Evolutionary conservation across 1,284 basidiomycete species (phyloP).

Genomic region (Austropuccinia psidii): DNA sequence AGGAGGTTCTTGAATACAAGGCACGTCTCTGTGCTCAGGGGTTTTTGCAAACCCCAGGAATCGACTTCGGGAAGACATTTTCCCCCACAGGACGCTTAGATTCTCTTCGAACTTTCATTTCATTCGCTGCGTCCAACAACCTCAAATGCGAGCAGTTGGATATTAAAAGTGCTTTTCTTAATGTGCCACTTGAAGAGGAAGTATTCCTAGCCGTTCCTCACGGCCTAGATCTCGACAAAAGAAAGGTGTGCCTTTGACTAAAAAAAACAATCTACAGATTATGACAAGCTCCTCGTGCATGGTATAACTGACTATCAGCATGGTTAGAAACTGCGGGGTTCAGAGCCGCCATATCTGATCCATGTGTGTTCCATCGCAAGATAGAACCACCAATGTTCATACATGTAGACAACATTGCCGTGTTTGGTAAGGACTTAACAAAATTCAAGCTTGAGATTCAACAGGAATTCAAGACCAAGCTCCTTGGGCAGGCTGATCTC

Average conservation of each 20-base stretch:
- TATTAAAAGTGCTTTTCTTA: neutral
- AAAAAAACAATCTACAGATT: neutral
- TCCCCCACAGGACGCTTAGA: neutral
- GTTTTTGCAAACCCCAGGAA: neutral
- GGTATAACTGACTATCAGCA: neutral
- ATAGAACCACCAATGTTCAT: neutral
- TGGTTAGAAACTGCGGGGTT: neutral
- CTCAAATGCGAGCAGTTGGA: neutral
- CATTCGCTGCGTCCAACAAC: neutral
- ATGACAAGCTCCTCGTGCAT: neutral
- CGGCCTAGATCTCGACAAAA: neutral
- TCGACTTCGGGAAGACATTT: neutral
- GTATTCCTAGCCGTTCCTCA: neutral
- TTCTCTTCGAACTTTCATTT: neutral
- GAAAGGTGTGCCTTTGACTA: neutral
- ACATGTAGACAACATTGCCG: neutral
- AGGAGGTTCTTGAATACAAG: no score
- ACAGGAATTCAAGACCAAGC: neutral
- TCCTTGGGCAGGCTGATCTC: neutral
- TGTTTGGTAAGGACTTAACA: neutral
- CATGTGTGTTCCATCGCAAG: slow-evolving; percentile 5
- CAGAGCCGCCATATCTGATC: neutral
- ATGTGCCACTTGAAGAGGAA: neutral
- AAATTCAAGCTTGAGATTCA: neutral
- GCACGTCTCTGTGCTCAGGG: neutral